These are phyloP conservation scores for Vitis hybrid DNA, from an alignment of 177 flowering plant species.

Conservation along the genomic window DNA sequence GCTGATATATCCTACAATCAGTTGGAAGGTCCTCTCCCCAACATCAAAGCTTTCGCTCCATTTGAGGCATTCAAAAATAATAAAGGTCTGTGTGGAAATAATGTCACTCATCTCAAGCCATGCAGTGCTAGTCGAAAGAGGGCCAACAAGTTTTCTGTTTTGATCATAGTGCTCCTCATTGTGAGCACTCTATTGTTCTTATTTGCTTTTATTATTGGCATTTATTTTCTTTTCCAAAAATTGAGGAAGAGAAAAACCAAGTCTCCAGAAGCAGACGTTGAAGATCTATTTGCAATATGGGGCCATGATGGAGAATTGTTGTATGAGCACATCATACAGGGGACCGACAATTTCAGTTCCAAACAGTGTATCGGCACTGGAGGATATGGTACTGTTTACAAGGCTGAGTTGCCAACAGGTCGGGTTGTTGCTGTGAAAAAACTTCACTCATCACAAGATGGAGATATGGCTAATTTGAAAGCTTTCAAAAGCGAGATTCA, in stretches of 20 bases:
- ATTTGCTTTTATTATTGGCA: neutral
- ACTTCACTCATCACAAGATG: slow-evolving; percentile 1
- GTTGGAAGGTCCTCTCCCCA: slow-evolving; percentile 27
- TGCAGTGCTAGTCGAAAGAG: neutral
- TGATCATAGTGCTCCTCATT: neutral
- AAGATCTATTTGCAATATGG: slow-evolving; percentile 18
- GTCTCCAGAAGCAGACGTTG: neutral
- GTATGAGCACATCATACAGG: slow-evolving; percentile 17
- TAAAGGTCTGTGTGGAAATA: slow-evolving; percentile 7
- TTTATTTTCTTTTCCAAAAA: neutral
- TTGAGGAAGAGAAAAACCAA: neutral
- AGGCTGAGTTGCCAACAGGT: slow-evolving; percentile 14
- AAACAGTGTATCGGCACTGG: slow-evolving; percentile 24
- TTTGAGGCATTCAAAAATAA: slow-evolving; percentile 13
- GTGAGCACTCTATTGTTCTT: neutral
- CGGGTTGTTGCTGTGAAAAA: slow-evolving; percentile 20
- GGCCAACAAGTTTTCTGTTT: neutral
- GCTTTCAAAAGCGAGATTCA: slow-evolving; percentile 12
- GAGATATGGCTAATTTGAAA: neutral
- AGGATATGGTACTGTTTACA: slow-evolving; percentile 20
- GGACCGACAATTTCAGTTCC: slow-evolving; percentile 12
- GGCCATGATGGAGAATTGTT: slow-evolving; percentile 16
- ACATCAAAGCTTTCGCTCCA: slow-evolving; percentile 14
- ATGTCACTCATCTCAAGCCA: neutral
- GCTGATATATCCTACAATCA: slow-evolving; percentile 29